Evolutionary conservation across 306 rosid genomes (phyloP), one percentile per base, ranked within the genome.

Genomic region (Castanopsis chinensis): DNA sequence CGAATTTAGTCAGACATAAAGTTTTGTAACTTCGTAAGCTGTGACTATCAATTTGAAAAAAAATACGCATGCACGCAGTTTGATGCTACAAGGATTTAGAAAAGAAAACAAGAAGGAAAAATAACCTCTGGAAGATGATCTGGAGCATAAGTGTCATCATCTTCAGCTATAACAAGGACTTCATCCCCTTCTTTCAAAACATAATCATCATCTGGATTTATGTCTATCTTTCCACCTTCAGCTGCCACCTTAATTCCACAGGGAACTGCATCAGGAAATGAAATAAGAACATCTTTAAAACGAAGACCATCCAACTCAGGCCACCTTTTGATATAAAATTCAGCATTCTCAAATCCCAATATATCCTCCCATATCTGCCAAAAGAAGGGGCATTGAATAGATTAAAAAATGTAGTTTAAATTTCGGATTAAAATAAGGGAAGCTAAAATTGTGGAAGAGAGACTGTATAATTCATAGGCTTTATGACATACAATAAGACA

Each of bases 281-380:
- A 91, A 84, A 92, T 87, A 52, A 94, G 81, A 76, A 89, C 87
- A 68, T 92, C 91, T 80, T 84, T 84, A 83, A 94, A 94, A 77
- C 81, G 60, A 60, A 78, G 88, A 82, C 88, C 95, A 76, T 91
- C 94, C 83, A 92, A 37, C 77, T 87, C 88, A 85, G 94, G 92
- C 99, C 99, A 94, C 87, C 90, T 89, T 85, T 91, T 88, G 89
- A 92, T 92, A 90, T 94, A 94, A 89, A 94, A 94, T 84, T 94
- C 99, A 6, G 96, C 97, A 87, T 94, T 94, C 92, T 94, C 99
- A 86, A 94, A 94, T 23, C 99, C 99, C 89, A 94, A 85, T 74
- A 94, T 85, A 81, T 94, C 99, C 88, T 94, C 99, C 99, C 99
- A 94, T 88, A 94, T 92, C 99, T 94, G 80, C 75, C 85, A 87